Base-by-base conservation (phyloP, 192 early-diverging fungal species). In the Backusella sp. region DNA sequence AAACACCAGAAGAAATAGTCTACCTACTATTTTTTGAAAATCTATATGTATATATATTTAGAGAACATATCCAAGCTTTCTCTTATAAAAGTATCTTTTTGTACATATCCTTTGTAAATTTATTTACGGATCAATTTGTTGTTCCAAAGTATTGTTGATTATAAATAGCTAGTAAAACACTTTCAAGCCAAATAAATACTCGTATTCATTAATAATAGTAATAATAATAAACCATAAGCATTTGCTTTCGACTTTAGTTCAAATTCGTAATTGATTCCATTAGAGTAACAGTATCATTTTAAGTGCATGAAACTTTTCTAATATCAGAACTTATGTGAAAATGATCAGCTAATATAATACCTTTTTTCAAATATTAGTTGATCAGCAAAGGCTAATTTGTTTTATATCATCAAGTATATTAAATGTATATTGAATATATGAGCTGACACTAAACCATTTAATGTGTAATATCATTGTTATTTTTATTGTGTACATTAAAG, bases 1-100 rank as follows among this genome's bases (percentile, higher is more conserved):
- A 49, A 74, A 74, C 37, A 74, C 73, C 26, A 74, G 73, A 74
- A 65, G 73, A 32, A 74, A 74, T 26, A 74, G 73, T 52, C 28
- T 74, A 23, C 70, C 70, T 26, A 42, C 49, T 32, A 7, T 71
- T n/a, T 68, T 14, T 68, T 68, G 15, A 68, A 62, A 8, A 62
- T 62, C 12, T 62, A 26, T 28, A 62, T 28, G 14, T 19, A 21
- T 59, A 59, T 11, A 28, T 26, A 11, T 49, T 49, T 49, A 19
- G 46, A 49, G 46, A 21, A 49, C 6, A 19, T 15, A 49, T 49
- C 1, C 17, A 49, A 1, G 17, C 56, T 62, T 28, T 62, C 23
- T 62, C 56, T 14, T 62, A 62, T 62, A 62, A 62, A 26, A 62
- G 3, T 62, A 62, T 12, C 26, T 3, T 28, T 62, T 23, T 62